phyloP scores from a whole-genome alignment of 1,139 yeast species.

The Zygosaccharomyces pseudobailii region DNA sequence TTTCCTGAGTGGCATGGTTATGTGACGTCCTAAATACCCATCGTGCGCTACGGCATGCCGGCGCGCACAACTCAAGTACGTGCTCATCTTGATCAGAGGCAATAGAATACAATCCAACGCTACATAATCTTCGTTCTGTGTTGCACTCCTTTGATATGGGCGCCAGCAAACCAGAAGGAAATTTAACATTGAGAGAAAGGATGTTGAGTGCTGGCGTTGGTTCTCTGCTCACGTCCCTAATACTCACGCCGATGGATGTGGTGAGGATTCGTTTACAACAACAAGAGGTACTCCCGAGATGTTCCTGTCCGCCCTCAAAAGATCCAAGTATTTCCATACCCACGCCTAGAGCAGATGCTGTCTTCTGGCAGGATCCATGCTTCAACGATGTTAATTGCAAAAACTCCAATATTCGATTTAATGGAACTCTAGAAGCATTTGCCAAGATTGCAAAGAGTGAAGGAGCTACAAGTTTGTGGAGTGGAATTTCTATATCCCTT shows the following conservation, averaged over 20 bases:
- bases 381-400: conserved; percentile 29
- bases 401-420: conserved; percentile 30
- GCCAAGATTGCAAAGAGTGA: conserved; percentile 60
- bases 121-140: too few species aligned
- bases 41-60: conserved; percentile 1
- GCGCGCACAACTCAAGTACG: neutral
- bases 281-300: conserved; percentile 58
- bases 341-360: conserved; percentile 21
- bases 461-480: conserved; percentile 76
- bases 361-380: conserved; percentile 41
- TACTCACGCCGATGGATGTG: conserved; percentile 92
- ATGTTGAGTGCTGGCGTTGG: conserved; percentile 93
- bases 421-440: conserved; percentile 72
- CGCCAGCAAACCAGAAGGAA: conserved; percentile 4
- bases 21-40: neutral
- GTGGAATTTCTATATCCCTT: conserved; percentile 80
- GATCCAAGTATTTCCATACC: conserved; percentile 20
- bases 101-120: too few species aligned
- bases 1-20: too few species aligned
- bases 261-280: conserved; percentile 88
- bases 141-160: conserved; percentile 2
- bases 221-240: conserved; percentile 77
- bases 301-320: conserved; percentile 30
- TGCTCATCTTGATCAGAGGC: neutral
- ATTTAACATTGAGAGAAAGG: conserved; percentile 39